Evolutionary conservation across 1,284 basidiomycete species (phyloP), one percentile per base, ranked within the genome.

Genomic region (Tilletiaria anomala): DNA sequence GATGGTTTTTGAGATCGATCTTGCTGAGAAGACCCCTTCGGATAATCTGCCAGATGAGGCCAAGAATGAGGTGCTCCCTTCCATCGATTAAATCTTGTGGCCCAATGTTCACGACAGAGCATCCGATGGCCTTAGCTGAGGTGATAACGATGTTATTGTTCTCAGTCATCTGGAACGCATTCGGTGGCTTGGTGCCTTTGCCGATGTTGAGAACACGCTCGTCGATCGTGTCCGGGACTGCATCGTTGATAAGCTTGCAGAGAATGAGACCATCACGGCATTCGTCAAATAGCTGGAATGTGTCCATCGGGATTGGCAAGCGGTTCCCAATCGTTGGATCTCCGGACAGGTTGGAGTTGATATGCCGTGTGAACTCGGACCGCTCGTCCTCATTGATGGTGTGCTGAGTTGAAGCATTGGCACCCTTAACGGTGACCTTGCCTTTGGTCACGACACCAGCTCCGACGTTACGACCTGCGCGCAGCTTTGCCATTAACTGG

Each of bases 101-200:
- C 26, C 93, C 91, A 53, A 97, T 94, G 71, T 97, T 97, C 69
- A 97, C 91, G 39, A 96, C 88, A 6, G 84, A 89, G 68, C 93
- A 94, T 26, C 91, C 91, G 54, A 97, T 96, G 68, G 84, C 91
- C 70, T 94, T 91, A 33, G 91, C 79, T 23, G 93, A 97, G 8
- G 85, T 83, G 70, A 97, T 94, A 66, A 97, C 91, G 58, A 97
- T 91, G 71, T 96, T 97, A 75, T 97, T 96, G 75, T 97, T 97
- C 70, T 97, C 91, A 0, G 91, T 96, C 68, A 94, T 94, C 66
- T 96, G 88, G 78, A 97, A 97, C 87, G 94, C 45, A 89, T 76
- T 16, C 78, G 78, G 56, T 50, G 64, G 64, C 53, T 72, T 72
- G 33, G 69, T 70, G 14, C 47, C 65, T 18, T 67, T 64, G 39